These are phyloP conservation scores for Tagetes erecta DNA, from an alignment of 129 eudicot genomes.

Conservation along the genomic window DNA sequence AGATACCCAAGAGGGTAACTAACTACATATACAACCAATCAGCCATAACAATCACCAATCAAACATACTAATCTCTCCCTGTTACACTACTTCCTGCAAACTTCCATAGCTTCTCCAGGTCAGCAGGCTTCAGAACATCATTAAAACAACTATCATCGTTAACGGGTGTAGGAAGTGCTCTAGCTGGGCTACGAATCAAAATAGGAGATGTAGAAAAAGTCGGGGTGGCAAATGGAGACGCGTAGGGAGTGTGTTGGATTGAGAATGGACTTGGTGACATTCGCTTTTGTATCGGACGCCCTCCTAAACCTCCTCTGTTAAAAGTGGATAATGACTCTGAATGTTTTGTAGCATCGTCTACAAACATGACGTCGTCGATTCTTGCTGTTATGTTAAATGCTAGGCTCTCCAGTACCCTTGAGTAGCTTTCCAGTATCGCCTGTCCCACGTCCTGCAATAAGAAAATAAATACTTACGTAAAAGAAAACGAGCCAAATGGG, in stretches of 20 bases:
- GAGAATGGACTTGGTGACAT: slow-evolving; percentile 92
- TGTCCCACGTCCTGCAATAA: slow-evolving; percentile 56
- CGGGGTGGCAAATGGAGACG: slow-evolving; percentile 88
- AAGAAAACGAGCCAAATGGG: background rate
- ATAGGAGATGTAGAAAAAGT: slow-evolving; percentile 65
- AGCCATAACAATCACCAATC: background rate
- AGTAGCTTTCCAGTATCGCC: slow-evolving; percentile 62
- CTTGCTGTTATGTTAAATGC: slow-evolving; percentile 56
- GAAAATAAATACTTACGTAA: background rate
- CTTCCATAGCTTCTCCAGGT: slow-evolving; percentile 75
- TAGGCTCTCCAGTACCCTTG: slow-evolving; percentile 59
- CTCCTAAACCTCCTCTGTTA: slow-evolving; percentile 69
- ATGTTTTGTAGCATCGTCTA: slow-evolving; percentile 63
- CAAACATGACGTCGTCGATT: slow-evolving; percentile 57
- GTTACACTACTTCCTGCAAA: slow-evolving; percentile 47
- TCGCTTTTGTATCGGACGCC: slow-evolving; percentile 73
- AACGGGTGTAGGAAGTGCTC: slow-evolving; percentile 43
- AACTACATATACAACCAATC: slow-evolving; percentile 24
- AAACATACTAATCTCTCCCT: slow-evolving; percentile 42
- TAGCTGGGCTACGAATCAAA: slow-evolving; percentile 55
- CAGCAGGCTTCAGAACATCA: slow-evolving; percentile 42
- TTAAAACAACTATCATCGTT: slow-evolving; percentile 24
- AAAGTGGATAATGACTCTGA: slow-evolving; percentile 61
- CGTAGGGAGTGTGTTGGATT: slow-evolving; percentile 68
- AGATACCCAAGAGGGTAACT: background rate